Percentiles rank a stretch among this genome's conserved stretches.
These are phyloP conservation scores for Aureobasidium vineae DNA, from an alignment of 2,329 filamentous ascomycete genomes.

Conservation along the genomic window DNA sequence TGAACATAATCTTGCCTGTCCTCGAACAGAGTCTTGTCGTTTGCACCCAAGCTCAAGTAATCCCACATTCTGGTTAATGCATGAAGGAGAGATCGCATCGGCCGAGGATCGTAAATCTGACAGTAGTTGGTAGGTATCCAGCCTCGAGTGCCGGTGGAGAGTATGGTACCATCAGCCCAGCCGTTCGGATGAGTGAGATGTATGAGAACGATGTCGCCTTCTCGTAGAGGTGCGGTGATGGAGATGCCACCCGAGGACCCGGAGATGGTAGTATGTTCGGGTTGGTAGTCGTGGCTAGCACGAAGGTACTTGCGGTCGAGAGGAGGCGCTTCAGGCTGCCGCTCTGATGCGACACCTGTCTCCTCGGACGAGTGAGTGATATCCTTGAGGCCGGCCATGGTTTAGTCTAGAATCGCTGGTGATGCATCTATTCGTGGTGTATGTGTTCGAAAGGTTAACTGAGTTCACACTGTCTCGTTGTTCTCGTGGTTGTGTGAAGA, in stretches of 20 bases:
- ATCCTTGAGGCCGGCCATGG: neutral
- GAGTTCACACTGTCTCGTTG: neutral
- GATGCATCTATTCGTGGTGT: neutral
- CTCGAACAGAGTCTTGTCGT: conserved; percentile 74
- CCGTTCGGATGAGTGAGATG: conserved; percentile 98
- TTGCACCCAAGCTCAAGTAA: conserved; percentile 64
- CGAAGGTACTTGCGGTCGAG: conserved; percentile 93
- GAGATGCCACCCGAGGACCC: conserved; percentile 62
- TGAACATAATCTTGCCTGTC: conserved; percentile 92
- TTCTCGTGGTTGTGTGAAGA: neutral
- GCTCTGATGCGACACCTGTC: neutral
- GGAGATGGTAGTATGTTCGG: conserved; percentile 71
- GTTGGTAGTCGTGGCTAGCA: conserved; percentile 90
- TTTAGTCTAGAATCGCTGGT: neutral
- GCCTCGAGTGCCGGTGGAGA: conserved; percentile 80
- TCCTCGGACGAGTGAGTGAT: conserved; percentile 4
- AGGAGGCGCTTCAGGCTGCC: conserved; percentile 40
- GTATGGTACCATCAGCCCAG: conserved; percentile 92
- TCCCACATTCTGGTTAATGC: conserved; percentile 93
- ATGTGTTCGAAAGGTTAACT: neutral
- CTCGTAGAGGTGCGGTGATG: conserved; percentile 79
- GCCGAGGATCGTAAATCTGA: conserved; percentile 85
- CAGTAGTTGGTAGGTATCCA: conserved; percentile 99
- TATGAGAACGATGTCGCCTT: conserved; percentile 88
- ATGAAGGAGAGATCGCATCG: conserved; percentile 80